phyloP scores from a whole-genome alignment of 2,329 filamentous ascomycete species.

The Pyricularia sp. region DNA sequence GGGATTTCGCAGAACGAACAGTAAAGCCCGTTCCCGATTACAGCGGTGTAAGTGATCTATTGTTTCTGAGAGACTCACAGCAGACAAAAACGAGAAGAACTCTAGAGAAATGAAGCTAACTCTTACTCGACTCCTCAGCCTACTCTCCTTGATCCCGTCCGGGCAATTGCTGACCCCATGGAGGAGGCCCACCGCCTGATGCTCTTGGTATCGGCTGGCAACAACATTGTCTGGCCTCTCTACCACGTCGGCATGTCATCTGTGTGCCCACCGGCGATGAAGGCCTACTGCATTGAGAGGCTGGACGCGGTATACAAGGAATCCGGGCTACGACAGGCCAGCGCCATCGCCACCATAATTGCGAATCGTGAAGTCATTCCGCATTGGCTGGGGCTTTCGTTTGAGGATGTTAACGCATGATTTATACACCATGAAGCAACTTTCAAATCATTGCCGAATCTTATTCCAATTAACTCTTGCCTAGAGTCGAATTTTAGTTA shows the following conservation, averaged over 20 bases:
- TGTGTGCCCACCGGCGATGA: slow-evolving; percentile 29
- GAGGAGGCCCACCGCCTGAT: slow-evolving; percentile 35
- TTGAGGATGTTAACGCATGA: background rate
- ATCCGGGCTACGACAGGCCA: slow-evolving; percentile 34
- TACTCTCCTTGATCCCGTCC: slow-evolving; percentile 30
- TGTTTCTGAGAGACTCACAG: background rate
- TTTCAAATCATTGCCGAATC: background rate
- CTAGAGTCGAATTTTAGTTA: no score
- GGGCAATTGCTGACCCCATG: slow-evolving; percentile 19
- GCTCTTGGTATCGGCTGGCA: slow-evolving; percentile 36
- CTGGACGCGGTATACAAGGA: slow-evolving; percentile 34
- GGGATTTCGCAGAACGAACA: background rate
- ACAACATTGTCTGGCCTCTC: slow-evolving; percentile 40
- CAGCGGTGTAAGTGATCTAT: slow-evolving; percentile 10
- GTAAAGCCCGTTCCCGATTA: slow-evolving; percentile 10
- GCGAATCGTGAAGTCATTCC: slow-evolving; percentile 22
- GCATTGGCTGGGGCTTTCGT: slow-evolving; percentile 8
- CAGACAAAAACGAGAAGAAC: no score
- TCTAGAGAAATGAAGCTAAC: background rate
- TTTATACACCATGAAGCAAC: background rate
- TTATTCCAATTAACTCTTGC: background rate
- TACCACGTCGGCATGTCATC: slow-evolving; percentile 39
- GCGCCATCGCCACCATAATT: slow-evolving; percentile 30
- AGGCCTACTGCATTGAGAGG: slow-evolving; percentile 33
- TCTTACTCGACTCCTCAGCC: slow-evolving; percentile 11